Base-by-base conservation (phyloP, 2,329 filamentous ascomycete genomes). In the Curvularia spicifera region DNA sequence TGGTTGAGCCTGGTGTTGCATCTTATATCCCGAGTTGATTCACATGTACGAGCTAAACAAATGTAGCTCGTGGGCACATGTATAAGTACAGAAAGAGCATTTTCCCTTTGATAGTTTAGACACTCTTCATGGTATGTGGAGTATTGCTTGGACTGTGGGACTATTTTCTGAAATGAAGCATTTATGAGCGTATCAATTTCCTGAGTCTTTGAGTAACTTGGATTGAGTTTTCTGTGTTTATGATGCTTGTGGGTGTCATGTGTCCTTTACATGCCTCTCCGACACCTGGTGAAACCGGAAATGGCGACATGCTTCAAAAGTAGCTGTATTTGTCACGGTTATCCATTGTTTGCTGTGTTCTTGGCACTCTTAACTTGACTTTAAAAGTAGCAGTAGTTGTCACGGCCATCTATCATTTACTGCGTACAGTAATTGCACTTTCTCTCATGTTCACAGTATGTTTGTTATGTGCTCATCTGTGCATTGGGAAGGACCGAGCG, bases 61-160 rank as follows among this genome's bases (percentile, higher is more conserved):
- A 26, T 33, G 8, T 46, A 50, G 49, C 59, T 54, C 56, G 33
- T 52, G 54, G 58, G 59, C 10, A 50, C 60, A 59, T 73, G 70
- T 73, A 73, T 60, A 64, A 74, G 67, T 73, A 73, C 15, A 33
- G 28, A 55, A 63, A 68, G 44, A 48, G 63, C 44, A 48, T 56
- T 56, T 59, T 50, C 24, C 40, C 5, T 18, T 26, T 37, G 53
- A 60, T 59, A 56, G 66, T 57, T 67, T 69, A 67, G 68, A 59
- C 42, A 50, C 59, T 6, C 8, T 13, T 31, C 54, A 62, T 59
- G 56, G 59, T 61, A 64, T 64, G 56, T 35, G 55, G 59, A 69
- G 65, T 67, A 28, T 67, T 60, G 29, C 39, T 53, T 61, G 18
- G 22, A 66, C 53, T 59, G 64, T 44, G 56, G 57, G 33, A 55